Conservation (phyloP, 2,329 filamentous ascomycete species). For the Tolypocladium pustulatum region DNA sequence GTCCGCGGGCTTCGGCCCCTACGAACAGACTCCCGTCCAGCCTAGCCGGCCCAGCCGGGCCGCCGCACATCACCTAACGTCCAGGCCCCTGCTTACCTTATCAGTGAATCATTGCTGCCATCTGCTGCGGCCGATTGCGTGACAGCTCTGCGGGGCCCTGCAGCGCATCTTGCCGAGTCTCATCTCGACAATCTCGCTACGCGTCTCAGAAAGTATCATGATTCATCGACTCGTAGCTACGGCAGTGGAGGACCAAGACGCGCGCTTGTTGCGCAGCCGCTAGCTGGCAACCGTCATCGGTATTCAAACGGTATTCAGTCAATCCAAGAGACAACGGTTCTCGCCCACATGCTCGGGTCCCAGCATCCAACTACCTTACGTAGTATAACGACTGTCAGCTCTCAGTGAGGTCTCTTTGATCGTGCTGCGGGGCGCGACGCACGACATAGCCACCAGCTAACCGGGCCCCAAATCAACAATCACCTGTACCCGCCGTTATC, state of each 20-base stretch:
- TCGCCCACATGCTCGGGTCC: background rate
- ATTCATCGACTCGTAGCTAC: background rate
- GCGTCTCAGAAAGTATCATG: background rate
- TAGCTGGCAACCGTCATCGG: background rate
- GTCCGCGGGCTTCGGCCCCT: no score
- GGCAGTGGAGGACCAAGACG: background rate
- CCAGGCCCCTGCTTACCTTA: background rate
- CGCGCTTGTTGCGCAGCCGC: background rate
- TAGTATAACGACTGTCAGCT: no score
- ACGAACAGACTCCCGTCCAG: no score
- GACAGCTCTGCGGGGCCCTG: background rate
- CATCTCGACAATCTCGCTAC: background rate
- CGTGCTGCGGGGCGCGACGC: background rate
- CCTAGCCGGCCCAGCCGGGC: no score
- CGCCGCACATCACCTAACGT: no score
- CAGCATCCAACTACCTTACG: no score
- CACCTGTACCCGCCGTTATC: background rate
- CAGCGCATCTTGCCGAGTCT: background rate
- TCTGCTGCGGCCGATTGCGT: background rate
- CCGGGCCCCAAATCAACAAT: background rate
- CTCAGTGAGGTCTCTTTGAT: background rate
- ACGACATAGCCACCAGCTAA: background rate
- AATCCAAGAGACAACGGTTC: background rate
- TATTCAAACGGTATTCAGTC: background rate
- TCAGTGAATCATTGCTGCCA: background rate